Evolutionary conservation across 1,284 basidiomycete species (phyloP).

Genomic region (Cerrena zonata): DNA sequence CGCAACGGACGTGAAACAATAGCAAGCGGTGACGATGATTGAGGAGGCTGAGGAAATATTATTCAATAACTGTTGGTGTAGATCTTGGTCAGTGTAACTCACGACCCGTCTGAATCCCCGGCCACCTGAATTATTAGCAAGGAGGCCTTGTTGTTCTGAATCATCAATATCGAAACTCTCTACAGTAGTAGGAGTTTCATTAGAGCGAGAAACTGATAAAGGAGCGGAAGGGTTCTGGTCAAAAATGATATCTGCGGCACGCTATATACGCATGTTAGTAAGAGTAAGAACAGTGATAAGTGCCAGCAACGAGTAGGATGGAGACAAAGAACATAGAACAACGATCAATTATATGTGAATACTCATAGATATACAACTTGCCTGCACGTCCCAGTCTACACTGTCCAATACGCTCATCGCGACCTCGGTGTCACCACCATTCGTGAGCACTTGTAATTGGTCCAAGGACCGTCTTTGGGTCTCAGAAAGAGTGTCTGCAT

Average conservation of each 20-base stretch:
- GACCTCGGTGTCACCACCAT: constrained; percentile 51
- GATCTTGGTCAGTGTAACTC: constrained; percentile 9
- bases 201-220: constrained; percentile 9
- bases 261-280: too few species aligned
- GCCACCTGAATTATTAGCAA: constrained; percentile 15
- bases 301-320: too few species aligned
- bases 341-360: too few species aligned
- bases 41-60: constrained; percentile 2
- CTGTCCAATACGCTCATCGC: constrained; percentile 53
- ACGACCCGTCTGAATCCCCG: constrained; percentile 22
- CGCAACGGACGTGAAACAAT: constrained; percentile 22
- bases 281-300: too few species aligned
- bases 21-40: constrained; percentile 9
- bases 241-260: constrained; percentile 59
- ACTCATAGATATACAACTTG: too few species aligned
- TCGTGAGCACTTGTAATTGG: constrained; percentile 53
- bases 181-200: constrained; percentile 15
- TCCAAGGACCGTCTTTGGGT: constrained; percentile 44
- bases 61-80: too few species aligned
- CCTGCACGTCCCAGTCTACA: constrained; percentile 67
- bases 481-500: constrained; percentile 31
- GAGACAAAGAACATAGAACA: too few species aligned
- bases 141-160: constrained; percentile 30
- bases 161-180: constrained; percentile 52
- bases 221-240: constrained; percentile 31